These are phyloP conservation scores for Lipomyces orientalis DNA, from an alignment of 805 yeast genomes.

Conservation along the genomic window DNA sequence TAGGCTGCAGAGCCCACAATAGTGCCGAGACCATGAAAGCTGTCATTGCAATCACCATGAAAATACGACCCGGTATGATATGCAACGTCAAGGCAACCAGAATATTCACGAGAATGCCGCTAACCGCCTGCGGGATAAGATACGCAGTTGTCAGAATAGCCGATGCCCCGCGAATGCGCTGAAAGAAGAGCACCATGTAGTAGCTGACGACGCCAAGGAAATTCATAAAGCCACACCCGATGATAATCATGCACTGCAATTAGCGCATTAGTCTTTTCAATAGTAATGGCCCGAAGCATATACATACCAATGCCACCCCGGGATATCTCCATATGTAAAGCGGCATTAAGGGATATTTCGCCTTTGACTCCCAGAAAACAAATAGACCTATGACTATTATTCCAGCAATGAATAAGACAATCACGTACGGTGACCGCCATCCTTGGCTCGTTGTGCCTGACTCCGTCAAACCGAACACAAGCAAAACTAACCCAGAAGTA, in stretches of 20 bases:
- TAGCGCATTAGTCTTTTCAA: background rate
- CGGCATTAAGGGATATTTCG: slow-evolving; percentile 55
- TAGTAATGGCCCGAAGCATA: background rate
- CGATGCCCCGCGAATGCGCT: slow-evolving; percentile 48
- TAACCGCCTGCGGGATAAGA: slow-evolving; percentile 52
- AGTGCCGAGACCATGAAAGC: slow-evolving; percentile 49
- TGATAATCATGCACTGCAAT: slow-evolving; percentile 45
- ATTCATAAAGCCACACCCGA: slow-evolving; percentile 50
- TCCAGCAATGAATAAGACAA: slow-evolving; percentile 53
- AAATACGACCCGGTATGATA: slow-evolving; percentile 50
- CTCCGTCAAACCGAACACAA: slow-evolving; percentile 54
- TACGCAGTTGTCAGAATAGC: slow-evolving; percentile 54
- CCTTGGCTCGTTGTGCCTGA: slow-evolving; percentile 49
- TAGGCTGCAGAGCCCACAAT: slow-evolving; percentile 53
- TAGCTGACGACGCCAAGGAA: slow-evolving; percentile 51
- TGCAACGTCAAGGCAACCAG: slow-evolving; percentile 57
- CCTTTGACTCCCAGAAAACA: slow-evolving; percentile 49
- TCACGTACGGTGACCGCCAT: slow-evolving; percentile 56
- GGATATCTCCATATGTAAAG: slow-evolving; percentile 50
- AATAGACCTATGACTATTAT: slow-evolving; percentile 46
- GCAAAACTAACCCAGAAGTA: slow-evolving; percentile 50
- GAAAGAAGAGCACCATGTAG: slow-evolving; percentile 53
- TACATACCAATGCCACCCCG: slow-evolving; percentile 49
- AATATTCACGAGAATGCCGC: slow-evolving; percentile 51
- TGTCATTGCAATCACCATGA: slow-evolving; percentile 48